These are phyloP conservation scores for Mortierella polycephala DNA, from an alignment of 371 early-diverging fungal genomes.

Conservation along the genomic window DNA sequence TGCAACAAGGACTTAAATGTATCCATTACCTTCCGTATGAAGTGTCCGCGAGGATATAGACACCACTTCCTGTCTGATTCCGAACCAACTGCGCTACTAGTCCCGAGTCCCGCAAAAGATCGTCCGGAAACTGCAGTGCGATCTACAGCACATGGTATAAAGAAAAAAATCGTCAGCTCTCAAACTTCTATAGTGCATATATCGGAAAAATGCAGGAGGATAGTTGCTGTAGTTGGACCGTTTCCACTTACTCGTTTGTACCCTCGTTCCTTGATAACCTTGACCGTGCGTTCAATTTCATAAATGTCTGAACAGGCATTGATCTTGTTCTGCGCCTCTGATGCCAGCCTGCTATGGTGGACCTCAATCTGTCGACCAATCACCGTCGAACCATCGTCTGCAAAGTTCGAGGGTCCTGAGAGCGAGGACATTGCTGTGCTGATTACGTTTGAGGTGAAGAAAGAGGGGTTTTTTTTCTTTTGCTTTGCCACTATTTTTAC, in stretches of 20 bases:
- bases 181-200: neutral
- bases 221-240: neutral
- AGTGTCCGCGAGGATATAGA: conserved; percentile 92
- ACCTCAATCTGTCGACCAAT: conserved; percentile 67
- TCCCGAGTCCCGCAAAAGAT: conserved; percentile 78
- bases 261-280: conserved; percentile 58
- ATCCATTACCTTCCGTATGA: conserved; percentile 81
- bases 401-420: conserved; percentile 70
- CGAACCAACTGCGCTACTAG: conserved; percentile 66
- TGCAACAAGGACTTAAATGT: neutral
- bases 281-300: conserved; percentile 76
- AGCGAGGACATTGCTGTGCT: conserved; percentile 32
- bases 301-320: conserved; percentile 58
- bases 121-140: conserved; percentile 95
- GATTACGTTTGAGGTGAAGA: neutral
- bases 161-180: neutral
- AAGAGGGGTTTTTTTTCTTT: neutral
- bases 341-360: conserved; percentile 53
- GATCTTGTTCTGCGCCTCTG: conserved; percentile 53
- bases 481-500: conserved; percentile 4
- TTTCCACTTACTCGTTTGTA: conserved; percentile 58
- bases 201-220: neutral
- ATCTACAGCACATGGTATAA: conserved; percentile 50
- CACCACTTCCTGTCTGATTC: conserved; percentile 56
- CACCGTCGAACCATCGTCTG: conserved; percentile 72